Conservation (phyloP, 2,329 filamentous ascomycete species). For the Colletotrichum horii region DNA sequence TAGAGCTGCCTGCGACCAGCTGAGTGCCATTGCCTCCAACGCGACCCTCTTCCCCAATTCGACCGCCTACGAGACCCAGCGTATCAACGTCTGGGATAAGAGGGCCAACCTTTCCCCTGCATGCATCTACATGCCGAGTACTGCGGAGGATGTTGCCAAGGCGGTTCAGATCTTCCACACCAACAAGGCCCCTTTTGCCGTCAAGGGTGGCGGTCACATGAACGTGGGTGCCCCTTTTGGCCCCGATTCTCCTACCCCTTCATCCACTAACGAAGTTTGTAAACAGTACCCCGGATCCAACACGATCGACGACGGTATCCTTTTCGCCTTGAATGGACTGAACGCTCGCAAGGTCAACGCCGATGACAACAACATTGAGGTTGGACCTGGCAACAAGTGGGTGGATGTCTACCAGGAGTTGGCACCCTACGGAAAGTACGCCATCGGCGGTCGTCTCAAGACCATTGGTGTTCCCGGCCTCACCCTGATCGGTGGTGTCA, state of each 20-base stretch:
- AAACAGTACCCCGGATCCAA: slow-evolving; percentile 27
- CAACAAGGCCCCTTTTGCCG: slow-evolving; percentile 27
- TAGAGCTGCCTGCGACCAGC: neutral
- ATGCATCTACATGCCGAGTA: neutral
- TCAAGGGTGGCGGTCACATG: slow-evolving; percentile 29
- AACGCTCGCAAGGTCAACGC: slow-evolving; percentile 1
- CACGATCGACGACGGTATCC: slow-evolving; percentile 27
- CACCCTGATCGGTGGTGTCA: slow-evolving; percentile 31
- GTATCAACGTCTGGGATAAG: slow-evolving; percentile 9
- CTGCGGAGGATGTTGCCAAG: neutral
- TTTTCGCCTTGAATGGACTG: slow-evolving; percentile 24
- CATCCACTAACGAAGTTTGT: neutral
- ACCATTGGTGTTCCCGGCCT: slow-evolving; percentile 33
- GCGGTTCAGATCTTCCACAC: slow-evolving; percentile 2
- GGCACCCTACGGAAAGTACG: slow-evolving; percentile 25
- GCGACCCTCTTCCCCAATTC: neutral
- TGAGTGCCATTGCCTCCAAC: neutral
- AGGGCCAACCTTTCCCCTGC: neutral
- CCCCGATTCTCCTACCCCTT: fast-evolving
- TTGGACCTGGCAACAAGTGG: slow-evolving; percentile 29
- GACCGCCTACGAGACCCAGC: neutral
- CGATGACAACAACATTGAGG: slow-evolving; percentile 16
- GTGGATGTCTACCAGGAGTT: slow-evolving; percentile 29
- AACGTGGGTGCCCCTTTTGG: slow-evolving; percentile 12
- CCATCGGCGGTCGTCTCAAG: slow-evolving; percentile 32